These are phyloP conservation scores for Aureobasidium mangrovei DNA, from an alignment of 2,329 filamentous ascomycete species.

Conservation along the genomic window DNA sequence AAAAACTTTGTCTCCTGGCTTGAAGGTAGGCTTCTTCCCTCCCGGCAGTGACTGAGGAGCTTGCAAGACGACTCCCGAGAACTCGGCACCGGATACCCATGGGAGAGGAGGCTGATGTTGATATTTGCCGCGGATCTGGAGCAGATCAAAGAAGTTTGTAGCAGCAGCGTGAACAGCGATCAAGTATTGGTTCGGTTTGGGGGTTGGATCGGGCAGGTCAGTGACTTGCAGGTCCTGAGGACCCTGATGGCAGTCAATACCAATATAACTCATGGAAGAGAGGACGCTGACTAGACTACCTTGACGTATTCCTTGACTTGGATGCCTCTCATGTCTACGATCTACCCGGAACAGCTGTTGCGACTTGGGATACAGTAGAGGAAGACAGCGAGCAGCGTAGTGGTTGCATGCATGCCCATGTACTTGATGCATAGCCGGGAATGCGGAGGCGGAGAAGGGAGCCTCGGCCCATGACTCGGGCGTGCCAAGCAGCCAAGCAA, in stretches of 20 bases:
- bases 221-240: conserved; percentile 71
- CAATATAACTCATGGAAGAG: not conserved
- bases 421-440: not conserved
- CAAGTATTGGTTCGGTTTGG: conserved; percentile 67
- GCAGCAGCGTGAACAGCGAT: conserved; percentile 80
- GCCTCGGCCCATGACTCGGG: conserved; percentile 11
- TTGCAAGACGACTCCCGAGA: conserved; percentile 67
- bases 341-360: not conserved
- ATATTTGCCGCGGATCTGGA: conserved; percentile 93
- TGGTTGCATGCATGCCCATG: no score
- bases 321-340: conserved; percentile 13
- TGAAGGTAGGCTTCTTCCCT: conserved; percentile 44
- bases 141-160: conserved; percentile 94
- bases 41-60: conserved; percentile 44
- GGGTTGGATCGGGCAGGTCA: conserved; percentile 64
- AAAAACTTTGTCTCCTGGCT: conserved; percentile 74
- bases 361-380: not conserved
- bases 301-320: conserved; percentile 24
- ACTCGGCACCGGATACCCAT: conserved; percentile 81
- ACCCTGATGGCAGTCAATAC: conserved; percentile 42
- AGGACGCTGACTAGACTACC: conserved; percentile 8
- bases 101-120: conserved; percentile 83
- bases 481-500: not conserved
- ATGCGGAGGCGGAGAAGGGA: conserved; percentile 2
- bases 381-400: not conserved